Evolutionary conservation across 768 basidiomycete species (phyloP), one percentile per base, ranked within the genome.

Genomic region (Amanita molliuscula): DNA sequence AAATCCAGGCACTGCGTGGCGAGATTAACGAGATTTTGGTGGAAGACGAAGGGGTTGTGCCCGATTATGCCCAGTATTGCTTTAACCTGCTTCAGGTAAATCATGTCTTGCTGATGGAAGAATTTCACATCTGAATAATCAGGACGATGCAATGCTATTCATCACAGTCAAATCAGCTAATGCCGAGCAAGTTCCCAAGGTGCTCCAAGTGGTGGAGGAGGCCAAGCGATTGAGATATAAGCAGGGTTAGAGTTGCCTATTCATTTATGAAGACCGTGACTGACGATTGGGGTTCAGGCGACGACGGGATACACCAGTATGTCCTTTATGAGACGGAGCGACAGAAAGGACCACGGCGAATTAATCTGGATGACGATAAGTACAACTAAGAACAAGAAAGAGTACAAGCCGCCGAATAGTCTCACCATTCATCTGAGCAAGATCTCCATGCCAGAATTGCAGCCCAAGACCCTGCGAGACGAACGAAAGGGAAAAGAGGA

Each of bases 121-220:
- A 9, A 28, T 23, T 20, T 15, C 34, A 40, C 18, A 31, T 37
- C 21, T 26, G 10, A 36, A 13, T n/a, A 20, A 26, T 9, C 31
- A 88, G 86, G 86, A 89, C 51, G 81, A 86, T 52, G 82, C 83
- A 4, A 82, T 92, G 77, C 65, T 91, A 10, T 91, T 88, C 58
- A 75, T 91, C 50, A 81, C 81, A 4, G 65, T 92, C 23, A 76
- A 80, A 23, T 85, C 87, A 6, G 73, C 75, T 25, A 74, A 77
- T 15, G 65, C 78, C 1, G 68, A 72, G 2, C 70, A 84, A 42
- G 89, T 90, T 3, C 75, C 85, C 3, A 90, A 87, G 57, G 88
- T 90, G 1, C 69, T 91, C 29, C 79, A 81, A 48, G 81, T 90
- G 3, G 88, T 88, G 0, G 85, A 90, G 57, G 78, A 88, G 59